These are phyloP conservation scores for Tolypocladium capitatum DNA, from an alignment of 2,329 filamentous ascomycete genomes.

Conservation along the genomic window DNA sequence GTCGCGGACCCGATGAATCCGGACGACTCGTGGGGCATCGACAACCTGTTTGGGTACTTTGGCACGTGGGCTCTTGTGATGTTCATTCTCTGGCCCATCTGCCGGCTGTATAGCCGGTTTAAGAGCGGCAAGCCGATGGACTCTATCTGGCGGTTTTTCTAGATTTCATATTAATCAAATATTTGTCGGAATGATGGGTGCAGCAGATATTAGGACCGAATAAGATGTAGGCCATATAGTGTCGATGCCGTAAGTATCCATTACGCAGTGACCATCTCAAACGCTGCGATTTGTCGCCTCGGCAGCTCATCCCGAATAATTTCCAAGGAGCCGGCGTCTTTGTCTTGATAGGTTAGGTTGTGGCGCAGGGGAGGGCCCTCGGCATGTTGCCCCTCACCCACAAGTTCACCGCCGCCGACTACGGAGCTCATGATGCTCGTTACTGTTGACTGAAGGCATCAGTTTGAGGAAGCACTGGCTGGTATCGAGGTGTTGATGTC, in stretches of 20 bases:
- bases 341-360: too few species aligned
- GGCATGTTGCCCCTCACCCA: background rate
- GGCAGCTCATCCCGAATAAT: background rate
- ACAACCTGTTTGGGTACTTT: constrained; percentile 24
- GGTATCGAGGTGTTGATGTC: too few species aligned
- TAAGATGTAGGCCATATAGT: too few species aligned
- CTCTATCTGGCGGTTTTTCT: constrained; percentile 34
- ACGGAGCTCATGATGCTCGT: background rate
- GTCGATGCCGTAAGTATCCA: too few species aligned
- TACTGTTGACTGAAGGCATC: background rate
- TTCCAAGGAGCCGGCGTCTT: background rate
- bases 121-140: constrained; percentile 27
- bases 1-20: constrained; percentile 13
- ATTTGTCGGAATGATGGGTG: too few species aligned
- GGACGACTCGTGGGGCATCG: constrained; percentile 16
- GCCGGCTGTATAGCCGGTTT: constrained; percentile 27
- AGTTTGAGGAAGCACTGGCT: background rate
- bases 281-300: background rate
- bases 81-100: constrained; percentile 26
- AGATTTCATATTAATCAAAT: background rate
- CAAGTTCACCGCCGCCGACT: background rate
- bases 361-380: too few species aligned
- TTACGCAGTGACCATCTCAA: background rate
- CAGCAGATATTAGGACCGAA: background rate
- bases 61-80: constrained; percentile 21